Base-by-base conservation (phyloP, 75 land plant species). In the Selaginella moellendorffii region DNA sequence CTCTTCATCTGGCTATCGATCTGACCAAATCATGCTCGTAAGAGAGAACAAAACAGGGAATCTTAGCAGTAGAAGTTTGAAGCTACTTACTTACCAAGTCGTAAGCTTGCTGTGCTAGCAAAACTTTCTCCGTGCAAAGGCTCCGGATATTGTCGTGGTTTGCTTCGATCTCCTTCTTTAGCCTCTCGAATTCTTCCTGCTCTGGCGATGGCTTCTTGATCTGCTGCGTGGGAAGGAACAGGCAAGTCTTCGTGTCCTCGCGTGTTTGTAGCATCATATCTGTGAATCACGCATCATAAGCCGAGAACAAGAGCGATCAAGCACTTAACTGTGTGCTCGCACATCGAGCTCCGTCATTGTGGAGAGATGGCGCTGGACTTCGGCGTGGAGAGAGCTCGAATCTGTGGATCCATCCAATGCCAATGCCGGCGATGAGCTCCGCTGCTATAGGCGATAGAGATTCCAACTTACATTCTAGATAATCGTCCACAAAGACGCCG, bases 311-410 rank as follows among this genome's bases (percentile, higher is more conserved):
- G 20, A 1, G n/a, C n/a, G n/a, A n/a, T 36, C 5, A 5, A 5
- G 46, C 10, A 36, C 46, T 36, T 69, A 90, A n/a, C 97, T 73
- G 54, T 82, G 88, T 29, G 97, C 85, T 2, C 97, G 76, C 12
- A 82, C 95, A 66, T 92, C 97, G 54, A 92, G 87, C 65, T 92
- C 97, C 30, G 89, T 63, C 77, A 92, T 81, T 23, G 97, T 92
- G 27, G 83, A 79, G 36, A 92, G 74, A 8, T 84, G 78, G 71
- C 97, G 80, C 69, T 85, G 97, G 27, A 92, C 77, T 67, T 92
- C 97, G 25, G 85, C 89, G 1, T 95, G 90, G 26, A 92, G 80
- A 10, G 97, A 88, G 70, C 89, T 91, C 27, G 82, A 81, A 77
- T 88, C 97, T 90, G 54, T 27, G 2, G 21, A 46, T 26, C 62